Base-by-base conservation (phyloP, 352 stramenopile genomes). In the Pythium pyrilobum region DNA sequence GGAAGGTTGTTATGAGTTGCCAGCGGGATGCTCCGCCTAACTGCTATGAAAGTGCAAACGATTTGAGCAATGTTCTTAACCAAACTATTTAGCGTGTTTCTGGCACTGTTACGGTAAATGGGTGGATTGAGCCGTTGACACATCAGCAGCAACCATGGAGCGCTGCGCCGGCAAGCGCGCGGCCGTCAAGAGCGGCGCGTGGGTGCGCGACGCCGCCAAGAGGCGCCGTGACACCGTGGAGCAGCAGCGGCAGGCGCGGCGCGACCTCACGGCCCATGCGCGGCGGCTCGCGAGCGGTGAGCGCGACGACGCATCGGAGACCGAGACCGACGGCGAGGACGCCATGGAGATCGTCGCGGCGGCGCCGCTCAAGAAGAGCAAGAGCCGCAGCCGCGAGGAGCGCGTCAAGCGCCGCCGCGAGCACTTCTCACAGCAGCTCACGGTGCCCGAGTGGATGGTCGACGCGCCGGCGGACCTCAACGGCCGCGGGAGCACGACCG, bases 391-490 rank as follows among this genome's bases (percentile, higher is more conserved):
- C 20, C 73, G 83, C 31, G 82, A 93, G 65, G 79, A 93, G 53
- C 77, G 82, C 43, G 59, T 91, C 6, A 91, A 90, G 56, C 67
- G 70, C 42, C 73, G 81, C 9, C 64, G 78, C 36, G 74, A 85
- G 40, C 74, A 88, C 54, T 97, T 88, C 64, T 76, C 70, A 21
- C 74, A 72, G 49, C 88, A 97, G 58, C 55, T 97, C 21, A 88
- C 85, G 67, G 78, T 85, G 36, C 88, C 87, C 24, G 89, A 97
- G 61, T 97, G 90, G 88, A 78, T 97, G 55, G 69, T 96, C 28
- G 83, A 95, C 47, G 64, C 95, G 2, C 90, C 89, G 7, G 58
- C 36, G 24, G 83, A 92, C 46, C 70, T 97, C 36, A 93, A 97
- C 51, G 87, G 87, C 46, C 76, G 57, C 25, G 79, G 71, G 21